Conservation (phyloP, 306 rosid genomes). For the Medicago truncatula region DNA sequence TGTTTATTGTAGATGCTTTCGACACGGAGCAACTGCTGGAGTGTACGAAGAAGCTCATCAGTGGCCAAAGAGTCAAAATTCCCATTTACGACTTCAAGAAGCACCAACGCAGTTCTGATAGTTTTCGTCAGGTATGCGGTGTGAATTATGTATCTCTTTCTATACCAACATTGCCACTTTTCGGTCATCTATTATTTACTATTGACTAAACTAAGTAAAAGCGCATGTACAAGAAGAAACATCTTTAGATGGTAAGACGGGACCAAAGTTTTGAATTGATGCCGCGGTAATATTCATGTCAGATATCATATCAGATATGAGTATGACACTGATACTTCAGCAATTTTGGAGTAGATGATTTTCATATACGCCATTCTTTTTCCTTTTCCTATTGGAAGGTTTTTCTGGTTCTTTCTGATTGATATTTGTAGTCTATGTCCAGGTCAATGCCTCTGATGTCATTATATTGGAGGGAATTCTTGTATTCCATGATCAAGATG, state of each 20-base stretch:
- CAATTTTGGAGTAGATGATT: not conserved
- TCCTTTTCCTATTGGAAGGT: not conserved
- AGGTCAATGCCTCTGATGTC: conserved; percentile 98
- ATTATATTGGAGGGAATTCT: conserved; percentile 97
- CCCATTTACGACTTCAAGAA: conserved; percentile 93
- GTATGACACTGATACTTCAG: not conserved
- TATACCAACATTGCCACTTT: not conserved
- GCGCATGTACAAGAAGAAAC: not conserved
- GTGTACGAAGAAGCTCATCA: conserved; percentile 67
- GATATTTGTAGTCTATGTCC: conserved; percentile 38
- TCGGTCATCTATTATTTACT: not conserved
- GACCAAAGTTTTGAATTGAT: not conserved
- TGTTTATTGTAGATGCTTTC: conserved; percentile 69
- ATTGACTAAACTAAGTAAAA: not conserved
- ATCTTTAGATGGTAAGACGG: conserved; percentile 5
- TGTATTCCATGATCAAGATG: conserved; percentile 92
- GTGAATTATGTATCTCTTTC: not conserved
- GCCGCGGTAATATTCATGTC: not conserved
- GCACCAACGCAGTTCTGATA: conserved; percentile 81
- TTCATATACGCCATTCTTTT: not conserved
- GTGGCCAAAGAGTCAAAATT: conserved; percentile 77
- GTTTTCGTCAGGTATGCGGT: conserved; percentile 78
- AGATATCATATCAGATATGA: not conserved
- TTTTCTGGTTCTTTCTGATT: conserved; percentile 33
- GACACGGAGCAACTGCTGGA: conserved; percentile 92